These are phyloP conservation scores for Xylona heveae DNA, from an alignment of 495 filamentous ascomycete species.

Conservation along the genomic window DNA sequence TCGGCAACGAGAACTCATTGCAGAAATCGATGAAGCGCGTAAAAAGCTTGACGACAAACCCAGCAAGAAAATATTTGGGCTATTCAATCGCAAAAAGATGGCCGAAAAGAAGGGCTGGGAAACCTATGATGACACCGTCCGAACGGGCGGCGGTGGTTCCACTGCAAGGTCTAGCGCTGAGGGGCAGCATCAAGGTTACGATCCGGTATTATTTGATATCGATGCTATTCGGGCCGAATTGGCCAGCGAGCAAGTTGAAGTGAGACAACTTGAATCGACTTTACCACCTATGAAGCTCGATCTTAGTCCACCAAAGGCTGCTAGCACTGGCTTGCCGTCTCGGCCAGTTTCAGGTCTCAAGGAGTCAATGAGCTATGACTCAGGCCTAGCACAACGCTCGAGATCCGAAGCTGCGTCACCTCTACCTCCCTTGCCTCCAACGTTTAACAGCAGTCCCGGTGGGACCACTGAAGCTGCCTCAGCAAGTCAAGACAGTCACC, in stretches of 20 bases:
- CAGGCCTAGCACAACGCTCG: constrained; percentile 4
- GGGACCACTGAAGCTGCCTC: no score
- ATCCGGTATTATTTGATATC: constrained; percentile 73
- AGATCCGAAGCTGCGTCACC: constrained; percentile 7
- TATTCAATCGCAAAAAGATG: constrained; percentile 58
- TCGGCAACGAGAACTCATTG: constrained; percentile 80
- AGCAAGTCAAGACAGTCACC: no score
- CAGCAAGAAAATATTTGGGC: constrained; percentile 51
- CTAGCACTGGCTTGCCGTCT: no score
- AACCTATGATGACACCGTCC: constrained; percentile 56
- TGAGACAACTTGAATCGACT: constrained; percentile 70
- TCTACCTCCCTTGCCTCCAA: constrained; percentile 10
- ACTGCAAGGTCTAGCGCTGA: constrained; percentile 20
- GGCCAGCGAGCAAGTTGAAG: constrained; percentile 50
- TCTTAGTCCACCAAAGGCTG: constrained; percentile 18
- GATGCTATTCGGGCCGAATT: constrained; percentile 83
- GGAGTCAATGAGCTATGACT: constrained; percentile 27
- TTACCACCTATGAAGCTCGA: constrained; percentile 76
- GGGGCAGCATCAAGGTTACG: constrained; percentile 17
- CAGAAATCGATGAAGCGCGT: constrained; percentile 86
- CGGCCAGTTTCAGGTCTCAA: constrained; percentile 23
- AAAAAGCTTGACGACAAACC: constrained; percentile 58
- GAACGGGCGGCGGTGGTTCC: constrained; percentile 10
- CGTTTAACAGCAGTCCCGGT: constrained; percentile 19
- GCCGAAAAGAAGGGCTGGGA: constrained; percentile 85